Evolutionary conservation across 768 basidiomycete species (phyloP).

Genomic region (Thelephora ganbajun): DNA sequence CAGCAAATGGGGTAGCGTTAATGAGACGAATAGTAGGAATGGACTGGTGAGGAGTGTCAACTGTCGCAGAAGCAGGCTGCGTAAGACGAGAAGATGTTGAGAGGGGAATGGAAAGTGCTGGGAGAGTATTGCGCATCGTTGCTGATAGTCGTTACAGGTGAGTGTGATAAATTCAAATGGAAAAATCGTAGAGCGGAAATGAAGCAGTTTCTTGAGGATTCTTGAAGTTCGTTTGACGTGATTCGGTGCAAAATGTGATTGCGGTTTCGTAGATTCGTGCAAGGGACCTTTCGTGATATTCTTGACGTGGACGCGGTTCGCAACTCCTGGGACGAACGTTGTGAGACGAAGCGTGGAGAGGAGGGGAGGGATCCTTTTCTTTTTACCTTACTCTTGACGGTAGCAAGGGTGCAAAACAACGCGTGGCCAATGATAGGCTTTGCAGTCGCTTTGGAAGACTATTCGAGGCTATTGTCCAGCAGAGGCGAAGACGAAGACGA

Average conservation of each 20-base stretch:
- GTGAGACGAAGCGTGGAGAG: no score
- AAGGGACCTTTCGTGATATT: not conserved
- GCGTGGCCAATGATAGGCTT: no score
- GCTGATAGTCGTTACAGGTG: not conserved
- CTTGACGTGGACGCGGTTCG: not conserved
- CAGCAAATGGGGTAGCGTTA: constrained; percentile 48
- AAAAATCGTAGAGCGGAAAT: not conserved
- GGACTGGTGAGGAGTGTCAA: constrained; percentile 15
- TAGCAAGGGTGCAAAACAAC: no score
- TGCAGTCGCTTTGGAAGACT: no score
- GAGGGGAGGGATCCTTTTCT: no score
- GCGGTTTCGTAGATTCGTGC: not conserved
- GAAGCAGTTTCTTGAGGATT: not conserved
- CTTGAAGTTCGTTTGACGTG: not conserved
- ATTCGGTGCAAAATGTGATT: not conserved
- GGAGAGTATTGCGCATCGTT: not conserved
- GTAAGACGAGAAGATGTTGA: not conserved
- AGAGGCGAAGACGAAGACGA: not conserved
- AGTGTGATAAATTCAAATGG: not conserved
- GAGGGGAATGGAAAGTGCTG: not conserved
- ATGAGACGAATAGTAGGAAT: constrained; percentile 58
- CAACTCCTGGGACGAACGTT: no score
- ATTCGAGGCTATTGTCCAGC: not conserved
- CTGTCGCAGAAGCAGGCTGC: not conserved
- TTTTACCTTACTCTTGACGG: no score